phyloP scores from a whole-genome alignment of 2,329 filamentous ascomycete genomes.

The Fonsecaea pugnacius region DNA sequence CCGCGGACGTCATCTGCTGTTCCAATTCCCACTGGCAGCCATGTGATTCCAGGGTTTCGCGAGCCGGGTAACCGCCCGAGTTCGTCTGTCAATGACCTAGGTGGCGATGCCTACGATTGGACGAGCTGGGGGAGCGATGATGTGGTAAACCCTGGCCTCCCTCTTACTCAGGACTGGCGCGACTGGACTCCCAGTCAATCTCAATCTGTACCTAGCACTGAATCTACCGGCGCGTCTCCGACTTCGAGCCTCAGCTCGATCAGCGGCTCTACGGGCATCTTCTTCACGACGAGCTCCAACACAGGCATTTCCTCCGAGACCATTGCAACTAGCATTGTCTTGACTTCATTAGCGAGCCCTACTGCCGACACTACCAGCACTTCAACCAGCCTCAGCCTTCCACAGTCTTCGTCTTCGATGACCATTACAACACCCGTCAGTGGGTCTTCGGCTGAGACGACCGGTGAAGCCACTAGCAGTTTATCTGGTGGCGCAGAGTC shows the following conservation, averaged over 20 bases:
- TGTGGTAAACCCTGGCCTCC: constrained; percentile 13
- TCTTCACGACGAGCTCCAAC: background rate
- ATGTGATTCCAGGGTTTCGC: constrained; percentile 16
- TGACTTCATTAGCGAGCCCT: background rate
- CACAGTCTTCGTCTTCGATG: background rate
- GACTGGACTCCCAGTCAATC: constrained; percentile 21
- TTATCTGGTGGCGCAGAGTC: background rate
- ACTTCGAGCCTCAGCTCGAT: background rate
- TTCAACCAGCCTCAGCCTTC: background rate
- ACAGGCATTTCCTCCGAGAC: background rate
- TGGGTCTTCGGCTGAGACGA: background rate
- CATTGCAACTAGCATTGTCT: background rate
- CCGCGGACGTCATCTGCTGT: constrained; percentile 22
- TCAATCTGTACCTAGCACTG: constrained; percentile 11
- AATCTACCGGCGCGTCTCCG: background rate
- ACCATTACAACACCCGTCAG: background rate
- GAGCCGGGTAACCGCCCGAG: constrained; percentile 1
- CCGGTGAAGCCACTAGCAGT: background rate
- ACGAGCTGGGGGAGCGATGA: constrained; percentile 27
- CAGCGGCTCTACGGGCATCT: constrained; percentile 1
- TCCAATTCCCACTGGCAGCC: constrained; percentile 24
- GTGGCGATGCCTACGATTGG: constrained; percentile 20
- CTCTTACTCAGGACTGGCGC: constrained; percentile 18
- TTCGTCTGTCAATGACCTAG: background rate
- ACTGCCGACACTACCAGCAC: background rate